phyloP scores from a whole-genome alignment of 2,329 filamentous ascomycete genomes.

The Exophiala xenobiotica region DNA sequence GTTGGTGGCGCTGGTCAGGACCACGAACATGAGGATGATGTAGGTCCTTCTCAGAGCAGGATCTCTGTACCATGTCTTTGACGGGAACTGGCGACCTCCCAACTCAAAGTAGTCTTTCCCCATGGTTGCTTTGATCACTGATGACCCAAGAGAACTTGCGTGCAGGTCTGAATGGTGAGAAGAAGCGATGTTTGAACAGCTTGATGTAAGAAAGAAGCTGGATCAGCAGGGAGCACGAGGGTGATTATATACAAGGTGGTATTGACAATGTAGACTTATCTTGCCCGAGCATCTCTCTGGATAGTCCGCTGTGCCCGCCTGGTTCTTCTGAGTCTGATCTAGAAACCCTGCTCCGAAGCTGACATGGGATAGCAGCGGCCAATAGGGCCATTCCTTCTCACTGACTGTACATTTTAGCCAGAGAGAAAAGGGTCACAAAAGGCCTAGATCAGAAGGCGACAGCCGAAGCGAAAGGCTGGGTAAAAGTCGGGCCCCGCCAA shows the following conservation, averaged over 20 bases:
- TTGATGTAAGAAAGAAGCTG: conserved; percentile 10
- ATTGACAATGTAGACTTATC: conserved; percentile 10
- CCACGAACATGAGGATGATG: conserved; percentile 53
- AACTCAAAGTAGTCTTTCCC: conserved; percentile 26
- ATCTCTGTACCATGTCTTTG: conserved; percentile 58
- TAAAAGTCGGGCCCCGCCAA: conserved; percentile 9
- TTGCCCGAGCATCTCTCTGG: background rate
- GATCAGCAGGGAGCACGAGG: conserved; percentile 2
- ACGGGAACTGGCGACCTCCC: conserved; percentile 45
- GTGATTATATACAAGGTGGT: conserved; percentile 19
- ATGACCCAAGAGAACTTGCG: background rate
- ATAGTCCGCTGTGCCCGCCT: conserved; percentile 8
- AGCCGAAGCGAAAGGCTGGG: conserved; percentile 13
- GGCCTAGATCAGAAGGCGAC: conserved; percentile 12
- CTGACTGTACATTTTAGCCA: conserved; percentile 12
- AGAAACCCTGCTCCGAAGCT: conserved; percentile 16
- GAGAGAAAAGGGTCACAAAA: conserved; percentile 6
- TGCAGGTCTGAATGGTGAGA: conserved; percentile 1
- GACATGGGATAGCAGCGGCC: conserved; percentile 4
- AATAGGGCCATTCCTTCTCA: conserved; percentile 4
- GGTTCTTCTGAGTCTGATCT: conserved; percentile 10
- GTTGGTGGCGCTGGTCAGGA: conserved; percentile 56
- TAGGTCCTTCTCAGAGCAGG: conserved; percentile 60
- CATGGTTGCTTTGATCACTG: conserved; percentile 13
- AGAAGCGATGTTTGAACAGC: conserved; percentile 4